Base-by-base conservation (phyloP, 352 stramenopile genomes). In the Pythium sp. region DNA sequence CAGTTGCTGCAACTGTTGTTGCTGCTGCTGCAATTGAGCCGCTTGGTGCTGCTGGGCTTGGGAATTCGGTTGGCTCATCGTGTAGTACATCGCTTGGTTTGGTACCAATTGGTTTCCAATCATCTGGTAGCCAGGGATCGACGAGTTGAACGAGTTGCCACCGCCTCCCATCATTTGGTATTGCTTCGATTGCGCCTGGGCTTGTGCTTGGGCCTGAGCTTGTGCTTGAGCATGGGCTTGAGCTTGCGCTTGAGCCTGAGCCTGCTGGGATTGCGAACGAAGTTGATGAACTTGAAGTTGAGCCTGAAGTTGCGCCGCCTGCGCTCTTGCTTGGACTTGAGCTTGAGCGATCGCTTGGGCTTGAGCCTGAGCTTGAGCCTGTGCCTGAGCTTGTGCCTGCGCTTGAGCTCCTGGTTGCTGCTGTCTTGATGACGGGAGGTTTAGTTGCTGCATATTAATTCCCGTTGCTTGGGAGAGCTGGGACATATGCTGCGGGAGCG, bases 71-170 rank as follows among this genome's bases (percentile, higher is more conserved):
- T 84, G 81, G 2, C 73, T 58, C 67, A 82, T 84, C 54, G 72
- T 58, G 67, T 90, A 92, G 41, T 90, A 90, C 22, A 90, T 41
- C 18, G 76, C 72, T 53, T 90, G 84, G 36, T 84, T 77, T 38
- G 80, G 78, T 9, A 88, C 62, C 12, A 90, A 72, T 60, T 90
- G 84, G 62, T 89, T 90, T 24, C 78, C 79, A 0, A 90, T 79
- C 22, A 92, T 59, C 64, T 92, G 82, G 46, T 90, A 92, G 20
- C 81, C 80, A 53, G 80, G 72, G 7, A 92, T 76, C 26, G 74
- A 72, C 20, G 74, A 65, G 54, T 73, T 83, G 43, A 84, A 93
- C 28, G 80, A 68, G 24, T 71, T 80, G 62, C 72, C 76, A 26
- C 78, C 62, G 15, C 77, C 70, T 56, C 67, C 65, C 55, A 90